phyloP scores from a whole-genome alignment of 768 basidiomycete genomes.

The Leccinellum rugosiceps region DNA sequence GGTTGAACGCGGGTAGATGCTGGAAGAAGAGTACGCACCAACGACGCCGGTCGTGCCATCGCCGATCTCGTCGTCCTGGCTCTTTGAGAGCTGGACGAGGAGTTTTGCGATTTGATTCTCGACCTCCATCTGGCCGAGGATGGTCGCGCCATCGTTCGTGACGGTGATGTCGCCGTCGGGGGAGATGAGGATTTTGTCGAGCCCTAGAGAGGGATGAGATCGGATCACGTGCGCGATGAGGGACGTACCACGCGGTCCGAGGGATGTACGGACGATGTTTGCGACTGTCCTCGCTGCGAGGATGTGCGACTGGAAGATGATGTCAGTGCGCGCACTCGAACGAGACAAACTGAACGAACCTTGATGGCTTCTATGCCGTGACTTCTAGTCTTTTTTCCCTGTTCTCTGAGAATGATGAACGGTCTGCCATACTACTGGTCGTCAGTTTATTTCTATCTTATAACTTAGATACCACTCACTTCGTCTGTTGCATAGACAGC shows the following conservation, averaged over 20 bases:
- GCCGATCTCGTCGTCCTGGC: slow-evolving; percentile 99
- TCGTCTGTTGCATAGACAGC: slow-evolving; percentile 84
- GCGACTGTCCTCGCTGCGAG: slow-evolving; percentile 92
- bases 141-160: slow-evolving; percentile 98
- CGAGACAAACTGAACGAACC: slow-evolving; percentile 39
- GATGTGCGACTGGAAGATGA: slow-evolving; percentile 72
- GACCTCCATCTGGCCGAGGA: slow-evolving; percentile 97
- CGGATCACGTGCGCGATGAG: slow-evolving; percentile 6
- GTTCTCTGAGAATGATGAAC: slow-evolving; percentile 97
- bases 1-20: slow-evolving; percentile 3
- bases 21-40: slow-evolving; percentile 54
- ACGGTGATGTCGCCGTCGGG: slow-evolving; percentile 99
- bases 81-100: slow-evolving; percentile 93
- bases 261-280: slow-evolving; percentile 91
- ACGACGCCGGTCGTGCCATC: slow-evolving; percentile 99
- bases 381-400: slow-evolving; percentile 84
- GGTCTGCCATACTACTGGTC: slow-evolving; percentile 78
- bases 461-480: slow-evolving; percentile 38
- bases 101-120: slow-evolving; percentile 99
- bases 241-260: slow-evolving; percentile 84
- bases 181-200: slow-evolving; percentile 93
- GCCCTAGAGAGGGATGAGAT: slow-evolving; percentile 46
- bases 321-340: background rate
- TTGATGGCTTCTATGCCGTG: slow-evolving; percentile 97
- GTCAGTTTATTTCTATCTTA: slow-evolving; percentile 5